Evolutionary conservation across 139 green algal species (phyloP).

Genomic region (Axilococcus clingmanii): DNA sequence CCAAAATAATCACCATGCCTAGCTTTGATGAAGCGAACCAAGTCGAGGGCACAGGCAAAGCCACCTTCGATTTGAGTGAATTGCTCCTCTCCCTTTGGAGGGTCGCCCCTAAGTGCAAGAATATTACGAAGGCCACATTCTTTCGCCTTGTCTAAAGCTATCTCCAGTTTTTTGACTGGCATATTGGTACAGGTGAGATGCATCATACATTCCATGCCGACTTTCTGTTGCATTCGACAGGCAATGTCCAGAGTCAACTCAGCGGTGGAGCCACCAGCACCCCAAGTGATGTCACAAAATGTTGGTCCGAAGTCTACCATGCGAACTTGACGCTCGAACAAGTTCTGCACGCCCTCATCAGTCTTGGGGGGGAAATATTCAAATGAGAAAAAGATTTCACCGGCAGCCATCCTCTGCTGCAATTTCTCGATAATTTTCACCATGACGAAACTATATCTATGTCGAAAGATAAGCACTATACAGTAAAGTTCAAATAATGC

Average conservation of each 20-base stretch:
- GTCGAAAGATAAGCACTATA: neutral
- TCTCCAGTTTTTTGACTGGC: slow-evolving; percentile 75
- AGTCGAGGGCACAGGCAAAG: slow-evolving; percentile 87
- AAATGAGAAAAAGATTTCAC: slow-evolving; percentile 84
- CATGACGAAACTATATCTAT: neutral
- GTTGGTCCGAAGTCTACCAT: slow-evolving; percentile 73
- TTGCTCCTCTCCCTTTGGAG: slow-evolving; percentile 89
- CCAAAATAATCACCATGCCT: slow-evolving; percentile 91
- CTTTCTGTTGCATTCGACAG: slow-evolving; percentile 87
- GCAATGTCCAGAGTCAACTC: slow-evolving; percentile 95
- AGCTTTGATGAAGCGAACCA: slow-evolving; percentile 87
- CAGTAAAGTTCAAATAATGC: neutral
- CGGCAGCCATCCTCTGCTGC: slow-evolving; percentile 51
- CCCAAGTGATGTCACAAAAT: slow-evolving; percentile 99
- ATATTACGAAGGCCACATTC: slow-evolving; percentile 88
- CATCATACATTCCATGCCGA: slow-evolving; percentile 95
- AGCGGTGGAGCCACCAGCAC: slow-evolving; percentile 87
- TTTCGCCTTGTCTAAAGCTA: slow-evolving; percentile 72
- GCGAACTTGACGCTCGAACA: slow-evolving; percentile 80
- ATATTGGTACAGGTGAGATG: slow-evolving; percentile 99
- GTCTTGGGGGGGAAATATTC: slow-evolving; percentile 95
- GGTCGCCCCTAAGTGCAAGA: slow-evolving; percentile 87
- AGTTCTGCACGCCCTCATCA: slow-evolving; percentile 88
- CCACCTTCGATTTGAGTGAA: slow-evolving; percentile 74
- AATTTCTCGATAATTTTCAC: slow-evolving; percentile 94